Base-by-base conservation (phyloP, 768 basidiomycete genomes). In the Suillus paluster region DNA sequence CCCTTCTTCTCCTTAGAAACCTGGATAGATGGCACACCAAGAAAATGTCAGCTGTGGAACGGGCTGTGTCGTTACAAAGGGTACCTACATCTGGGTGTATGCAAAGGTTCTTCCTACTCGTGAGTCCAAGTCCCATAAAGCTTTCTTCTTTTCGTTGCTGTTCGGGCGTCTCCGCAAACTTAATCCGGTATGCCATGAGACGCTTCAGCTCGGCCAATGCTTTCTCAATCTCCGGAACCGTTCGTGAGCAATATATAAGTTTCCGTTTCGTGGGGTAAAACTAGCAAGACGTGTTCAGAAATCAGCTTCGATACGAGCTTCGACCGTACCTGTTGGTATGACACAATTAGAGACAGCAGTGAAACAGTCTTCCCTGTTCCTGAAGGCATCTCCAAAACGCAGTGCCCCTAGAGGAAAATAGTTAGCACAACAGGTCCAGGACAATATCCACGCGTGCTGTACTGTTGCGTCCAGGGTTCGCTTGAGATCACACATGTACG, bases 341-440 rank as follows among this genome's bases (percentile, higher is more conserved):
- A 97, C 41, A 99, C 91, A 77, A 99, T 99, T 60, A 99, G 78
- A 2, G 94, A 95, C 19, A 99, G 81, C 10, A 99, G 81, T 12
- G 95, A 98, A 27, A 99, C 97, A 0, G 97, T 99, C 81, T 99
- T 99, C 25, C 97, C 97, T 23, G 97, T 99, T 17, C 97, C 97
- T 12, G 97, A 99, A 64, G 97, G 97, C 97, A 99, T 99, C 80
- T 99, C 97, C 41, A 99, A 84, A n/a, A 99, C 94, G 74, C 97
- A 98, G 68, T 99, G 97, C 55, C 97, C 97, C 95, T 99, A 71
- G 41, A 67, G 41, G 46, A 42, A 38, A 62, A 49, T n/a, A 17
- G 33, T 62, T 42, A 46, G 34, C 52, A 42, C 42, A 59, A 54
- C 39, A n/a, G 15, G 10, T 21, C 25, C 54, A 34, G 19, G 33